A percentile compares a stretch with the other conserved stretches of the same genome.
phyloP scores from a whole-genome alignment of 2,329 filamentous ascomycete genomes.

The Talaromyces rugulosus region DNA sequence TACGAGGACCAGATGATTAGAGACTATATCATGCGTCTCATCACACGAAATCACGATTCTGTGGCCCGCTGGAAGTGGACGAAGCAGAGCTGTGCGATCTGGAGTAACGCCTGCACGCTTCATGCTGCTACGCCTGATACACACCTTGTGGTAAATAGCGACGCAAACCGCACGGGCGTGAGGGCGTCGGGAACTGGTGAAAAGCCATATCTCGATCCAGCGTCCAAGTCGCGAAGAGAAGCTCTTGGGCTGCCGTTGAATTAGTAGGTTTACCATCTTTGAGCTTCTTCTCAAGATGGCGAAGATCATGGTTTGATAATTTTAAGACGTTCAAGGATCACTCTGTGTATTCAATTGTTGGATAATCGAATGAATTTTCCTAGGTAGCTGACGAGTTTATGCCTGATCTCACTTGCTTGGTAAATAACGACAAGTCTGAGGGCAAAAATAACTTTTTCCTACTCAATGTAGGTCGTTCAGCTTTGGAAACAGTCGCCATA shows the following conservation, averaged over 20 bases:
- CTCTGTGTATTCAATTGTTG: too few relatives aligned
- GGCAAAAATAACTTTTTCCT: too few relatives aligned
- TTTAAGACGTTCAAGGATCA: not conserved
- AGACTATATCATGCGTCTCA: conserved; percentile 5
- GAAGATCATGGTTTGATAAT: not conserved
- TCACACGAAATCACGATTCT: conserved; percentile 5
- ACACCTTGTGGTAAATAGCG: not conserved
- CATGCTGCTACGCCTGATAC: conserved; percentile 6
- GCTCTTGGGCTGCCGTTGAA: not conserved
- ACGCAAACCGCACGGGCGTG: conserved; percentile 1
- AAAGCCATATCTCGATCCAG: conserved; percentile 29
- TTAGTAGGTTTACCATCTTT: not conserved
- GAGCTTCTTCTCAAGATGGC: not conserved
- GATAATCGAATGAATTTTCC: too few relatives aligned
- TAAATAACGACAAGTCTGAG: too few relatives aligned
- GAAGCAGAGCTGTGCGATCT: conserved; percentile 17
- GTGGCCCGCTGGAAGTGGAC: conserved; percentile 3
- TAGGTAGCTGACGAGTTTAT: too few relatives aligned
- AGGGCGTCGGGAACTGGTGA: conserved; percentile 25
- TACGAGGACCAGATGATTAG: conserved; percentile 28
- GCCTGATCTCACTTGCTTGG: too few relatives aligned
- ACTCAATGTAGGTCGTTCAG: too few relatives aligned
- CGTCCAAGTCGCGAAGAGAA: conserved; percentile 17
- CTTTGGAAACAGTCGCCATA: too few relatives aligned
- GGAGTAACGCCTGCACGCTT: conserved; percentile 31